phyloP scores from a whole-genome alignment of 768 basidiomycete genomes.

The Trametopsis cervina region DNA sequence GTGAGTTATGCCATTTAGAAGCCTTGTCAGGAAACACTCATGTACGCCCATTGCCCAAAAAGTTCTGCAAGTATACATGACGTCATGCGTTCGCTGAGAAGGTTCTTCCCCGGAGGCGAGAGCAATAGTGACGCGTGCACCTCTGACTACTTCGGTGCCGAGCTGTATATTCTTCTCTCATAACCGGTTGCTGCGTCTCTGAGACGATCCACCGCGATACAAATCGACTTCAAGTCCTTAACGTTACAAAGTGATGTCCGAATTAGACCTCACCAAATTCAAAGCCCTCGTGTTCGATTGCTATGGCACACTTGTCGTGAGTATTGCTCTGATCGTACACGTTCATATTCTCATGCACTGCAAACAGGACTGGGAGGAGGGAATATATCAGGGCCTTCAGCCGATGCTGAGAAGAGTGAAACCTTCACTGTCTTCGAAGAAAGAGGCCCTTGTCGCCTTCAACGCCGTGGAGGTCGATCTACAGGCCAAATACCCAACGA shows the following conservation, averaged over 20 bases:
- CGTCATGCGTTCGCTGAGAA: too few species aligned
- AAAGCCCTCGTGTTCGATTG: constrained; percentile 65
- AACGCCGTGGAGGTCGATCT: constrained; percentile 47
- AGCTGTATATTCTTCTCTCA: too few species aligned
- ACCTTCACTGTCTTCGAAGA: constrained; percentile 32
- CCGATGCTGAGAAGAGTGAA: constrained; percentile 34
- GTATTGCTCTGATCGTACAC: constrained; percentile 14
- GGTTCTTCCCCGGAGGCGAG: too few species aligned
- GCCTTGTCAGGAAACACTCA: too few species aligned
- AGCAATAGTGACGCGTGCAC: too few species aligned
- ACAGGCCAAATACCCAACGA: constrained; percentile 47
- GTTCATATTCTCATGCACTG: neutral
- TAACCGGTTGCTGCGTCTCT: too few species aligned
- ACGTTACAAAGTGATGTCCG: constrained; percentile 9
- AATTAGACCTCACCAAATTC: constrained; percentile 18
- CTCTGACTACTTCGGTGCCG: too few species aligned
- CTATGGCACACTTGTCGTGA: constrained; percentile 65
- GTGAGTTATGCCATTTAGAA: too few species aligned
- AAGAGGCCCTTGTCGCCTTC: constrained; percentile 47
- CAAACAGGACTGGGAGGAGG: constrained; percentile 67
- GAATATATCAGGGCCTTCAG: constrained; percentile 47
- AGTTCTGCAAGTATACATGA: too few species aligned
- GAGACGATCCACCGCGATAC: too few species aligned
- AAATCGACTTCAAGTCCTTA: too few species aligned
- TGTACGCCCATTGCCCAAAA: too few species aligned